Evolutionary conservation across 345 rosid species (phyloP), one percentile per base, ranked within the genome.

Genomic region (Geranium brycei): DNA sequence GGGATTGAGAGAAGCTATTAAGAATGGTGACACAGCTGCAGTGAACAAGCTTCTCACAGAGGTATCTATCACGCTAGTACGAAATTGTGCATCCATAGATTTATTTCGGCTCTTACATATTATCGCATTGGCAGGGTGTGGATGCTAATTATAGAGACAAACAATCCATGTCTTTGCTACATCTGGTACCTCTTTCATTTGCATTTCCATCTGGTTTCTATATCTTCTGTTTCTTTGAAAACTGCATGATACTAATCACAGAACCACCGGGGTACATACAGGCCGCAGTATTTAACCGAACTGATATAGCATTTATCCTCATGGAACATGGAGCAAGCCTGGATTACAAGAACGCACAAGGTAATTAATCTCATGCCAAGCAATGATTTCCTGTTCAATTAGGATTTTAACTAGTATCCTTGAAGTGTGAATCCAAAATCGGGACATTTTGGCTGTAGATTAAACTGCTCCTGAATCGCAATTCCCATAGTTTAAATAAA

Each of bases 1-100:
- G 99, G 97, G 99, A 66, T 76, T 90, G 69, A 82, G 99, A 74
- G 97, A 88, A 80, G 96, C 99, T 32, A 93, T 90, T 71, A 93
- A 93, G 81, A 90, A 87, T 75, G 91, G 85, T 70, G 92, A 90
- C 64, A 67, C 73, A 59, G 83, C 85, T 63, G 95, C 90, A 63
- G 95, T 83, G 56, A 83, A 74, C 76, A 93, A 78, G 84, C 96
- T 90, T 72, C 76, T 90, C 31, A 78, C 73, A 56, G 87, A 88
- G 96, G 97, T 93, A 81, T 68, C 0, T 3, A 35, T 7, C 41
- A 35, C 0, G 41, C 4, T 35, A 7, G 41, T 35, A 35, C 41
- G 3, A 35, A 35, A 35, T 35, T 35, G 41, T 35, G 5, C 41
- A 35, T 35, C 41, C 41, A 35, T 35, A 35, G 3, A 35, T 35